Evolutionary conservation across 2,329 filamentous ascomycete species (phyloP), one percentile per base, ranked within the genome.

Genomic region (Colletotrichum somersetense): DNA sequence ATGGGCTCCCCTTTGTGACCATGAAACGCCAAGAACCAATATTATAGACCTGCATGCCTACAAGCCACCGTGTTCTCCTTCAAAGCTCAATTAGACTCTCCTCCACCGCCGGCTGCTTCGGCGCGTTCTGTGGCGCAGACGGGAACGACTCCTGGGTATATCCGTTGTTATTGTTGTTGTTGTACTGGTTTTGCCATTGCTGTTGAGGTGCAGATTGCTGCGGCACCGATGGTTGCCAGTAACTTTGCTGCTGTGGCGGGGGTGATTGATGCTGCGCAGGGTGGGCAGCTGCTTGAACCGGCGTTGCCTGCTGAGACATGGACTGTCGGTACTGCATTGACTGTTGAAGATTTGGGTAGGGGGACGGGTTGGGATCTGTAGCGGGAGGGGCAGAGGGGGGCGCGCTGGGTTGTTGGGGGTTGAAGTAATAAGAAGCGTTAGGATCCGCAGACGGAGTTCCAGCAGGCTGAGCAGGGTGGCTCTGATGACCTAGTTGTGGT

Each of bases 21-120:
- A 57, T 58, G 57, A 66, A 71, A 73, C 71, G 67, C 71, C 67
- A 55, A 62, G 52, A 57, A 55, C 69, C 46, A 16, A 71, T 61
- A 61, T 42, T 52, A 35, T 35, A 52, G 52, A 48, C 55, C 53
- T 69, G 55, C 48, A 69, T 72, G 69, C 69, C 48, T 55, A 61
- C 46, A 16, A 40, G 58, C 46, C 42, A 40, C 35, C 11, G 3
- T 20, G 23, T 35, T 10, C 50, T 56, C 23, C 26, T 53, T 78
- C 76, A 95, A 73, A 96, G 85, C 80, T 96, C 93, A 81, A 96
- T 96, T 77, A 96, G 82, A 71, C 91, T 92, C 81, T 96, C 93
- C 81, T 96, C 93, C 58, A 92, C 87, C 1, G 84, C 87, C 18
- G 88, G 88, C 77, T 86, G 85, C 79, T 81, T 82, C 16, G 88